A percentile compares a stretch with the other conserved stretches of the same genome.
Evolutionary conservation across 371 early-diverging fungal species (phyloP).

Genomic region (Synchytrium microbalum): DNA sequence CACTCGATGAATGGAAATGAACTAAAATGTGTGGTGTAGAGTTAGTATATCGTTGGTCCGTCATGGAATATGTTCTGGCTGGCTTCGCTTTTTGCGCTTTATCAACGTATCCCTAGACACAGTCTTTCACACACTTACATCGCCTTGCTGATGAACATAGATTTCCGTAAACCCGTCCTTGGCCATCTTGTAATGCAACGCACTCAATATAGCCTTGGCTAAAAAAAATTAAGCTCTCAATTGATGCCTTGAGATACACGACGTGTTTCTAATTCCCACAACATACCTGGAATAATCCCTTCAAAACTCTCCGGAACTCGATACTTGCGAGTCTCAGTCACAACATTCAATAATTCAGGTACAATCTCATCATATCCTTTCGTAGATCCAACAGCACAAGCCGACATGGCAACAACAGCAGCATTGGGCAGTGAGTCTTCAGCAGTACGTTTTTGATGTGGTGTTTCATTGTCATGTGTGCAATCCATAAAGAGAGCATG

Average conservation of each 20-base stretch:
- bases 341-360: conserved; percentile 76
- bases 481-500: conserved; percentile 97
- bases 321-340: conserved; percentile 76
- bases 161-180: conserved; percentile 77
- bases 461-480: conserved; percentile 96
- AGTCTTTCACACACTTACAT: conserved; percentile 31
- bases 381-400: conserved; percentile 88
- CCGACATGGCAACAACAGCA: conserved; percentile 82
- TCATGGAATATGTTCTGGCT: neutral
- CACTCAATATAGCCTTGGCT: conserved; percentile 65
- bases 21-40: conserved; percentile 30
- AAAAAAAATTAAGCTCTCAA: conserved; percentile 5
- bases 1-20: conserved; percentile 82
- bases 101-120: neutral
- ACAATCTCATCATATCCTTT: conserved; percentile 93
- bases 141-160: conserved; percentile 90
- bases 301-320: conserved; percentile 31
- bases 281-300: conserved; percentile 40
- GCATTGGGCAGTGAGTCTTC: conserved; percentile 85
- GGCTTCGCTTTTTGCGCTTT: too few species aligned
- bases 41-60: neutral
- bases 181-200: conserved; percentile 73
- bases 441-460: conserved; percentile 80
- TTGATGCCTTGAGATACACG: neutral
- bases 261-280: conserved; percentile 37